phyloP scores from a whole-genome alignment of 164 flowering plant genomes.

The Berberis thunbergii region DNA sequence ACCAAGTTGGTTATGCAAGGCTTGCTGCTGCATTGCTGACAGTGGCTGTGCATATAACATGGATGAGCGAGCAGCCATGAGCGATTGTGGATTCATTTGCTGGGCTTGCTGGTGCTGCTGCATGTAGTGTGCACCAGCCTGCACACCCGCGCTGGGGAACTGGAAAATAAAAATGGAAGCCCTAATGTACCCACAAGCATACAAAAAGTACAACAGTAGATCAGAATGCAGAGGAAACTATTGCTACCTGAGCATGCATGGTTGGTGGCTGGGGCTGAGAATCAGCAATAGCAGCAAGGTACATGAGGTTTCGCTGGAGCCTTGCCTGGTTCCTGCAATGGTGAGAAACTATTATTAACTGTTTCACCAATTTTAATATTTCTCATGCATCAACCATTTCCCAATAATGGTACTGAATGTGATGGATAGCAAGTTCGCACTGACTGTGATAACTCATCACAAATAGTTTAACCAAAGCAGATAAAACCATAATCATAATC shows the following conservation, averaged over 20 bases:
- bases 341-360: not conserved
- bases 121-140: slow-evolving; percentile 60
- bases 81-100: slow-evolving; percentile 62
- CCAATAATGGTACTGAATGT: too few relatives aligned
- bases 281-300: slow-evolving; percentile 95
- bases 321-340: slow-evolving; percentile 67
- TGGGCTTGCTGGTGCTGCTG: slow-evolving; percentile 74
- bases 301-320: slow-evolving; percentile 85
- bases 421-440: too few relatives aligned
- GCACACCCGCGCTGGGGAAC: slow-evolving; percentile 52
- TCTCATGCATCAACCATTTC: too few relatives aligned
- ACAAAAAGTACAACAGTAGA: not conserved
- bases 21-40: slow-evolving; percentile 57
- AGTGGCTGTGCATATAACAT: slow-evolving; percentile 72
- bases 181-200: not conserved
- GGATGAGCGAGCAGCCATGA: slow-evolving; percentile 83
- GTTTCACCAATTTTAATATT: not conserved
- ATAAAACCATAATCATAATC: too few relatives aligned
- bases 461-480: too few relatives aligned
- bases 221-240: not conserved
- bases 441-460: too few relatives aligned
- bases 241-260: slow-evolving; percentile 68
- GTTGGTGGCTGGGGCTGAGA: slow-evolving; percentile 83
- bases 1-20: slow-evolving; percentile 66
- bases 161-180: slow-evolving; percentile 10